Evolutionary conservation across 2,329 filamentous ascomycete species (phyloP), one percentile per base, ranked within the genome.

Genomic region (Ramularia collo-cygni): DNA sequence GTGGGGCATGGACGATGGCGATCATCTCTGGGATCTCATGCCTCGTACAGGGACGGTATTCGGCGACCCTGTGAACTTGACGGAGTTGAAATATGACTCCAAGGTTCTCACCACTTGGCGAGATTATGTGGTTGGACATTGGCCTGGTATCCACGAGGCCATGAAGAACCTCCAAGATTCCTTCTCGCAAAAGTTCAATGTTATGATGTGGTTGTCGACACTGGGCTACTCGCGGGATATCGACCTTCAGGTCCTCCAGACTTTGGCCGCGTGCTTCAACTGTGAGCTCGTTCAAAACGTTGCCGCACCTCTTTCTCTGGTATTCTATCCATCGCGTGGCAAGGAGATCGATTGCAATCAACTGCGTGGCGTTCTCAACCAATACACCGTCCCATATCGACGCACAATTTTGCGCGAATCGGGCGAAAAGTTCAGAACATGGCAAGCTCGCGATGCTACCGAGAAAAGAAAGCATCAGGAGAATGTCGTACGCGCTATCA

Each of bases 171-270:
- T 8, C 4, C 4, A n/a, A n/a, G 34, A 15, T 12, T 17, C 15
- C 4, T 2, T 36, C 4, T 24, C 21, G 21, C 21, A 24, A 10
- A 46, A 42, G 15, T 50, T 45, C 29, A 30, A 28, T 12, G n/a
- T 53, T 4, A 41, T 41, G 28, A 43, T 47, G 5, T 54, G 50
- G 53, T 30, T 56, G 8, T 64, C 61, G 1, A 45, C 63, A 0
- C 51, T 76, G 10, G 60, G 66, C 0, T 77, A 70, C 43, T 51
- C 59, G 0, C 16, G 51, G 1, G 47, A 58, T 15, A 54, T 57
- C 1, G 53, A 71, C 13, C 65, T 72, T 53, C 48, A 56, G 1
- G 31, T 70, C 0, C 33, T 76, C 1, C 59, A 63, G 28, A 28
- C 13, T 10, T n/a, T 40, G 10, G 38, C 18, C 21, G 6, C 21